Base-by-base conservation (phyloP, 2,329 filamentous ascomycete species). In the Myriosclerotinia duriaeana region DNA sequence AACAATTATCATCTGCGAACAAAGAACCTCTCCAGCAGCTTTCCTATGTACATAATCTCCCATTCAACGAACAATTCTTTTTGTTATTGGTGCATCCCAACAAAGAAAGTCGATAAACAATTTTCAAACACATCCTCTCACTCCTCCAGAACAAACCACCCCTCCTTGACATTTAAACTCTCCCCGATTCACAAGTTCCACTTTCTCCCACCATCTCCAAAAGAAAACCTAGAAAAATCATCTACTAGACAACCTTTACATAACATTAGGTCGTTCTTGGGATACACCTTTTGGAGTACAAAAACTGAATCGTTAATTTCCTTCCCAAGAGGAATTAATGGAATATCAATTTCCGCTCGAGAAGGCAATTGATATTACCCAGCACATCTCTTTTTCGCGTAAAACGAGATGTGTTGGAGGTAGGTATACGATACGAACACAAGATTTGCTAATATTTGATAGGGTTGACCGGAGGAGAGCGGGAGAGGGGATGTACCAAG, bases 401-500 rank as follows among this genome's bases (percentile, higher is more conserved):
- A 14, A 20, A 12, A 42, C 3, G 17, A 2, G 3, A 14, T 20
- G 22, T 20, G 11, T 30, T 58, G 54, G 54, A 58, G 54, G 54
- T 58, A 44, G 17, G 40, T 36, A 38, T 40, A 17, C 54, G 38
- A 42, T 58, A 42, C 54, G 2, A 3, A 58, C 15, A 6, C 1
- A 20, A 12, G 42, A 44, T 11, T 44, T 58, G 38, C 38, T 58
- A 44, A 58, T 44, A 20, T 34, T 34, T 34, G 15, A 42, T 58
- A 44, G 54, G 52, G 38, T n/a, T 6, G 9, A 44, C 20, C 40
- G 15, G 6, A 42, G 8, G 38, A 44, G 17, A 7, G 30, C 5
- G 54, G 26, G 54, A 58, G 54, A 59, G 5, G 55, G 55, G 55
- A 59, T 46, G 55, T 59, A 59, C 12, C 1, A 11, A n/a, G 42